phyloP scores from a whole-genome alignment of 306 rosid species.

The Medicago ruthenica region DNA sequence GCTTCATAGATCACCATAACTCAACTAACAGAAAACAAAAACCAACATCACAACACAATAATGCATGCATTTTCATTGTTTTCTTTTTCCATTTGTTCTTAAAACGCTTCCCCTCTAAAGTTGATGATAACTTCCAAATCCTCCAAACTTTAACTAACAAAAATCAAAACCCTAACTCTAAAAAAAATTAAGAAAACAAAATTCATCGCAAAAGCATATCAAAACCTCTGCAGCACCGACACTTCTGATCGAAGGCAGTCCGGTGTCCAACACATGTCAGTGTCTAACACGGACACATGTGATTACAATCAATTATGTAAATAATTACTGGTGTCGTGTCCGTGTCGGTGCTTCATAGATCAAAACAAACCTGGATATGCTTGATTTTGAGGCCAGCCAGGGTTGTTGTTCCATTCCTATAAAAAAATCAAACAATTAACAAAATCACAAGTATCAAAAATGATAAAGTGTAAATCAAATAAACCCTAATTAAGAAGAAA shows the following conservation, averaged over 20 bases:
- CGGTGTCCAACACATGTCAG: too few species aligned
- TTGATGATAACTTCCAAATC: slow-evolving; percentile 13
- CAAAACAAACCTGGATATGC: slow-evolving; percentile 64
- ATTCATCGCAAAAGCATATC: background rate
- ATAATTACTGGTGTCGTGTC: too few species aligned
- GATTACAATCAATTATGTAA: too few species aligned
- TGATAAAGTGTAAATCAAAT: background rate
- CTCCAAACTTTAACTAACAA: slow-evolving; percentile 10
- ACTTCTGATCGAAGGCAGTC: too few species aligned
- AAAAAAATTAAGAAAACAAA: background rate
- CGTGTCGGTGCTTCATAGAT: background rate
- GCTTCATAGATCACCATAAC: background rate
- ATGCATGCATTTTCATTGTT: background rate
- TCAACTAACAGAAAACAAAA: slow-evolving; percentile 23
- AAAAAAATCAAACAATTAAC: slow-evolving; percentile 19
- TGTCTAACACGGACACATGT: too few species aligned
- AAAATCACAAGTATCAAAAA: background rate
- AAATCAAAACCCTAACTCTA: slow-evolving; percentile 23
- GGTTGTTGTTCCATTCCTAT: slow-evolving; percentile 80
- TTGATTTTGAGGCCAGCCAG: slow-evolving; percentile 68
- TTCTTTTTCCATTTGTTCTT: background rate
- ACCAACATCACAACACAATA: background rate
- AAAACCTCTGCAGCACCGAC: background rate
- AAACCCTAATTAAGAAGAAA: slow-evolving; percentile 41
- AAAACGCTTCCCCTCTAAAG: slow-evolving; percentile 20